Evolutionary conservation across 179 eudicot genomes (phyloP), one percentile per base, ranked within the genome.

Genomic region (Spergularia azorica): DNA sequence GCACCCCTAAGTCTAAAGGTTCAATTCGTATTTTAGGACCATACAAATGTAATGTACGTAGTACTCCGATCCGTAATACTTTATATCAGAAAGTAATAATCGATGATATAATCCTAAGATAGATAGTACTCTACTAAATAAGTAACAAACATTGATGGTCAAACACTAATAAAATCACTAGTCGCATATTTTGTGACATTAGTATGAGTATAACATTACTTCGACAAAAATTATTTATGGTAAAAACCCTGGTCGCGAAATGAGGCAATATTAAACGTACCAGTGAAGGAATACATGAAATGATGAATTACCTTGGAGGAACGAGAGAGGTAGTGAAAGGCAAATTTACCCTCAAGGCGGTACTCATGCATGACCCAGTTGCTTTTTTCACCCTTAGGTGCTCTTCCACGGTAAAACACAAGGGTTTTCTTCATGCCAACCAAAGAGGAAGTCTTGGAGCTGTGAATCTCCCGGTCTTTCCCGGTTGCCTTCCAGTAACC

Each of bases 341-440:
- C 89, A 71, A 95, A 90, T 61, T 95, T 95, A 71, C 98, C 98
- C 43, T 95, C 97, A 48, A 95, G 97, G 9, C 98, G 89, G 54
- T 87, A 95, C 79, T 95, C 98, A 68, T 95, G 98, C 98, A 95
- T 95, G 9, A 95, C 98, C 98, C 98, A 95, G 77, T 95, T 91
- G 56, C 85, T 90, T 58, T 95, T 95, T 66, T 92, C 98, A 0
- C 98, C 98, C 74, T 90, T 94, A 0, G 98, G 98, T 43, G 98
- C 98, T 69, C 98, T 85, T 0, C 97, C 98, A 16, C 92, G 73
- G 88, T 95, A 95, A 79, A 95, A 95, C 9, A 95, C 98, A 26
- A 95, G 87, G 71, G 98, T 95, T 81, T 95, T 95, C 96, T 95
- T 95, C 98, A 95, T 95, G 0, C 98, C 98, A 58, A 95, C 95